Conservation (phyloP, 2,329 filamentous ascomycete genomes). For the Biscogniauxia mediterranea region DNA sequence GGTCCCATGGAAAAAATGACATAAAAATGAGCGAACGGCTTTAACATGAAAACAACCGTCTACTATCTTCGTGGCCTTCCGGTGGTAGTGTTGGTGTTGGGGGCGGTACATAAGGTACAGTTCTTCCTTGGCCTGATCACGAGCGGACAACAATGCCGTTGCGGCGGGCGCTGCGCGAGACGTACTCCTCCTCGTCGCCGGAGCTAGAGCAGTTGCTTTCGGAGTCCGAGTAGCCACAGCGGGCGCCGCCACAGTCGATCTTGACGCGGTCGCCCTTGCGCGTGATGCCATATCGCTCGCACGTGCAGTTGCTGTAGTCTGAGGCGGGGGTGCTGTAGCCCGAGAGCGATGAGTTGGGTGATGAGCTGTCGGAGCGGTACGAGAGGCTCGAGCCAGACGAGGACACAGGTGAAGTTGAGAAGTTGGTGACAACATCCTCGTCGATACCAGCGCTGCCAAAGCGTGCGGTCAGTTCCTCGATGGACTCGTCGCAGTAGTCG, state of each 20-base stretch:
- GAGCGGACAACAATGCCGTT: constrained; percentile 60
- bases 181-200: constrained; percentile 59
- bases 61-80: constrained; percentile 17
- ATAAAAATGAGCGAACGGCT: constrained; percentile 35
- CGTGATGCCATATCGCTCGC: constrained; percentile 95
- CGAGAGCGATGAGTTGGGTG: constrained; percentile 69
- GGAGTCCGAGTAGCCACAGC: constrained; percentile 79
- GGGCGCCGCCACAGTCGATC: constrained; percentile 88
- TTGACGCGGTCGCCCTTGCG: constrained; percentile 90
- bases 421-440: constrained; percentile 54
- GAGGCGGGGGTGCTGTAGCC: constrained; percentile 78
- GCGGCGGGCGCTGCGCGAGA: constrained; percentile 56
- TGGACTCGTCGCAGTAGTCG: constrained; percentile 69
- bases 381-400: constrained; percentile 69
- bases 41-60: constrained; percentile 10
- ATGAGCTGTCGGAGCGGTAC: constrained; percentile 69
- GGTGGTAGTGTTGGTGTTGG: constrained; percentile 15
- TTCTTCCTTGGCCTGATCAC: constrained; percentile 21
- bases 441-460: constrained; percentile 63
- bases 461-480: constrained; percentile 77
- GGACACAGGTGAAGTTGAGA: constrained; percentile 59
- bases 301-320: constrained; percentile 79
- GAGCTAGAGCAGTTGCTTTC: constrained; percentile 69
- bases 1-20: constrained; percentile 21
- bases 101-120: constrained; percentile 16